Evolutionary conservation across 306 rosid genomes (phyloP).

Genomic region (Datisca glomerata): DNA sequence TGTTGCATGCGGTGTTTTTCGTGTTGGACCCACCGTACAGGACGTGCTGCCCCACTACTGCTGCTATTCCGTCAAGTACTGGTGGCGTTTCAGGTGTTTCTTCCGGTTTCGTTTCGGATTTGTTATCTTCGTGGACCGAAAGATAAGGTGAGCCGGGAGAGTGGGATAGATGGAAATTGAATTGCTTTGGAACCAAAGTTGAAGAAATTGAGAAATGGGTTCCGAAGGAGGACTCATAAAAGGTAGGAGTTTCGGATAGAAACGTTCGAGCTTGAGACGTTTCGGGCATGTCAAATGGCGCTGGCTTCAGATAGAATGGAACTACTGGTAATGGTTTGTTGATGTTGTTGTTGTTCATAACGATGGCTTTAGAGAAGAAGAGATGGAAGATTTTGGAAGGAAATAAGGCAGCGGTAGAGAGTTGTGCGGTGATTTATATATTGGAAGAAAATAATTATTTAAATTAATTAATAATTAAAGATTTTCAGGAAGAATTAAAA

Average conservation of each 20-base stretch:
- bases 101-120: not conserved
- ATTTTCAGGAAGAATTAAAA: no score
- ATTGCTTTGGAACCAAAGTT: slow-evolving; percentile 3
- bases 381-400: not conserved
- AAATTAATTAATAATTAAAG: not conserved
- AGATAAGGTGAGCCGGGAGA: not conserved
- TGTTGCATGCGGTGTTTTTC: not conserved
- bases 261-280: slow-evolving; percentile 4
- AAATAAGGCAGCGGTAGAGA: slow-evolving; percentile 9
- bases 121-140: not conserved
- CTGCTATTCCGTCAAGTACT: slow-evolving; percentile 71
- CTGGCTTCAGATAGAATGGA: no score
- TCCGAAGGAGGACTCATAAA: slow-evolving; percentile 4
- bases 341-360: not conserved
- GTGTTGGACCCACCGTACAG: slow-evolving; percentile 32
- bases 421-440: slow-evolving; percentile 1
- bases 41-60: slow-evolving; percentile 58
- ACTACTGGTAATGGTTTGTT: no score
- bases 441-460: slow-evolving; percentile 6
- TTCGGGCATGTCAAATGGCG: no score
- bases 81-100: slow-evolving; percentile 5
- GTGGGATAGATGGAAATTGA: not conserved
- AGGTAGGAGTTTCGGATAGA: slow-evolving; percentile 8
- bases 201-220: slow-evolving; percentile 15
- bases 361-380: not conserved